A percentile compares a stretch with the other conserved stretches of the same genome.
Evolutionary conservation across 805 yeast species (phyloP).

Genomic region (Wickerhamomyces xylosicus): DNA sequence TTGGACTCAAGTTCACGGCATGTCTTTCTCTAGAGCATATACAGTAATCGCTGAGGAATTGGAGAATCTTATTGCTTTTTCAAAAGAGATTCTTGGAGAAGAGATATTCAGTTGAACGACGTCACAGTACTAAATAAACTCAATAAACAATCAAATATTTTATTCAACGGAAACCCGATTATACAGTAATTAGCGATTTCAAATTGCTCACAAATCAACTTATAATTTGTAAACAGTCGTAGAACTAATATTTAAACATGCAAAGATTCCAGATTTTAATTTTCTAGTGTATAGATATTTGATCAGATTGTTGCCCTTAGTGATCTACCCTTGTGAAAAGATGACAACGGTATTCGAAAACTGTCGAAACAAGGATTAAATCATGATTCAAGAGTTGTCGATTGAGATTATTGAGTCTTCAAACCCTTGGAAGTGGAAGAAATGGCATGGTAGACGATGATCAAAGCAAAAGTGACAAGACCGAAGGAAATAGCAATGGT

Average conservation of each 20-base stretch:
- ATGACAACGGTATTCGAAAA: no score
- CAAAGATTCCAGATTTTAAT: no score
- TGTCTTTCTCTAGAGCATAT: slow-evolving; percentile 38
- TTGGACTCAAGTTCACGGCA: slow-evolving; percentile 39
- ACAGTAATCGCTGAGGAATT: slow-evolving; percentile 34
- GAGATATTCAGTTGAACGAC: slow-evolving; percentile 17
- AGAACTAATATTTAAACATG: no score
- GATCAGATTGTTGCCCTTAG: no score
- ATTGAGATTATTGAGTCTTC: slow-evolving; percentile 2
- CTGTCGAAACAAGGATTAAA: no score
- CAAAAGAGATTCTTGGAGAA: slow-evolving; percentile 36
- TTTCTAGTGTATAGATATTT: no score
- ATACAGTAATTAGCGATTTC: neutral
- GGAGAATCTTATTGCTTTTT: slow-evolving; percentile 24
- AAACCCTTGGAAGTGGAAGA: slow-evolving; percentile 31
- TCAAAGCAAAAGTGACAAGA: slow-evolving; percentile 56
- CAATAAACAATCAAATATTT: no score
- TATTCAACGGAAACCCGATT: no score
- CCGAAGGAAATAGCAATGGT: slow-evolving; percentile 68
- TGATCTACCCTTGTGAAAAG: no score
- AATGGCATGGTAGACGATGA: slow-evolving; percentile 62
- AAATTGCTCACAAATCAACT: no score
- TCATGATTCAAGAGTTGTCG: neutral
- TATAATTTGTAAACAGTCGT: no score
- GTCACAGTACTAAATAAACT: no score